Percentiles rank a stretch among this genome's conserved stretches.
These are phyloP conservation scores for Epichloe coenophiala DNA, from an alignment of 2,329 filamentous ascomycete species.

Conservation along the genomic window DNA sequence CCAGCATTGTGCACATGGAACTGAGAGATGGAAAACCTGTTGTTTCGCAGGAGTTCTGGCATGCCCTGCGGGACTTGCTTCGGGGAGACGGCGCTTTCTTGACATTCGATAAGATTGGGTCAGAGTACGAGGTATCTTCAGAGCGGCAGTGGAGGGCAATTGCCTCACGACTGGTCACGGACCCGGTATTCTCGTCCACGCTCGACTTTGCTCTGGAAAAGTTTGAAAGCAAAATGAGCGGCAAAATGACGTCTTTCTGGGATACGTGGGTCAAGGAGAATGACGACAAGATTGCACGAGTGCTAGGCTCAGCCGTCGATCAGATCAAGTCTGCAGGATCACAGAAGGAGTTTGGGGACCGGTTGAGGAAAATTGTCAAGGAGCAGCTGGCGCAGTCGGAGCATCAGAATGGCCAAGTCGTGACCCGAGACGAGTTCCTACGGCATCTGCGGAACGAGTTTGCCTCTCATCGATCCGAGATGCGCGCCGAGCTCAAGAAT, in stretches of 20 bases:
- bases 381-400: conserved; percentile 20
- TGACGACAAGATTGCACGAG: conserved; percentile 21
- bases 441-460: conserved; percentile 27
- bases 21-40: conserved; percentile 36
- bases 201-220: conserved; percentile 14
- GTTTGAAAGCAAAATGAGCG: conserved; percentile 14
- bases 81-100: conserved; percentile 32
- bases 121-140: conserved; percentile 26
- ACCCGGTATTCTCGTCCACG: conserved; percentile 15
- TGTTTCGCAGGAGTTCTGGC: conserved; percentile 53
- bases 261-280: conserved; percentile 40
- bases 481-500: conserved; percentile 26
- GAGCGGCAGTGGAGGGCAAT: conserved; percentile 35
- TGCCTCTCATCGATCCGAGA: conserved; percentile 22
- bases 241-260: conserved; percentile 30
- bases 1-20: conserved; percentile 42
- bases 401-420: conserved; percentile 20
- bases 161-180: conserved; percentile 25
- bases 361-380: conserved; percentile 23
- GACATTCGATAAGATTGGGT: conserved; percentile 27
- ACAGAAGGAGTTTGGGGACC: conserved; percentile 20
- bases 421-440: conserved; percentile 37
- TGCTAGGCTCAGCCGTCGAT: conserved; percentile 18
- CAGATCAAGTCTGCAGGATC: conserved; percentile 22
- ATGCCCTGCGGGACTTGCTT: conserved; percentile 45